A percentile compares a stretch with the other conserved stretches of the same genome.
Conservation (phyloP, 2,329 filamentous ascomycete genomes). For the Sporothrix brunneoviolacea region DNA sequence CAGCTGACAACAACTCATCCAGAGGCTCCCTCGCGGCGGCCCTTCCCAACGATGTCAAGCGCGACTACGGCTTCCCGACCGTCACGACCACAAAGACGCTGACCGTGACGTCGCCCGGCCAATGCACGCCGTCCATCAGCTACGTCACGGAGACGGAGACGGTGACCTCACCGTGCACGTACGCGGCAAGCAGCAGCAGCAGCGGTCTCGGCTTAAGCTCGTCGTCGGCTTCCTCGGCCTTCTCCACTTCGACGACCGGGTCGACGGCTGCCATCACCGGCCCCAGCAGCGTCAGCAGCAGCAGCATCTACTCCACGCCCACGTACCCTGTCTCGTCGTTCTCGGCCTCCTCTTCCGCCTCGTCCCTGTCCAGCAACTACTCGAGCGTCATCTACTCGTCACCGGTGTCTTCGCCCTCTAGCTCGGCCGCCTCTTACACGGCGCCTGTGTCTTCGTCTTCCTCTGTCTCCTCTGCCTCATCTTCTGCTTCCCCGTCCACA, state of each 20-base stretch:
- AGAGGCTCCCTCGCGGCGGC: slow-evolving; percentile 14
- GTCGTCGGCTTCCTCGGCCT: not conserved
- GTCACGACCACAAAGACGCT: slow-evolving; percentile 16
- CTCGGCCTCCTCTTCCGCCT: not conserved
- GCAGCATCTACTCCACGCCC: slow-evolving; percentile 4
- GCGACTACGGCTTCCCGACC: slow-evolving; percentile 15
- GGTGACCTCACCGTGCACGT: slow-evolving; percentile 4
- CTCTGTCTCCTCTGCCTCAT: not conserved
- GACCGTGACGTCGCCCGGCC: slow-evolving; percentile 11
- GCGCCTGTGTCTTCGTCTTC: not conserved
- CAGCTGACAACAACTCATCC: not conserved
- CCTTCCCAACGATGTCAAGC: slow-evolving; percentile 14
- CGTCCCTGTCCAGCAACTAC: not conserved
- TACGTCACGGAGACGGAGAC: slow-evolving; percentile 10
- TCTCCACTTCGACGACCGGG: not conserved
- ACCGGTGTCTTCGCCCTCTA: not conserved
- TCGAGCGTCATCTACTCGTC: slow-evolving; percentile 4
- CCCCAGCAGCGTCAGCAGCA: not conserved
- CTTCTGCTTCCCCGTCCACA: not conserved
- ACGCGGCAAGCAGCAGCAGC: not conserved
- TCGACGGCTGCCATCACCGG: slow-evolving; percentile 3
- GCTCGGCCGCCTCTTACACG: not conserved
- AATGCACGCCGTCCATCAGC: slow-evolving; percentile 5
- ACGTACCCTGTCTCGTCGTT: too few relatives aligned
- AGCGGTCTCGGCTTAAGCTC: not conserved